Evolutionary conservation across 345 rosid genomes (phyloP).

Genomic region (Moricandia arvensis): DNA sequence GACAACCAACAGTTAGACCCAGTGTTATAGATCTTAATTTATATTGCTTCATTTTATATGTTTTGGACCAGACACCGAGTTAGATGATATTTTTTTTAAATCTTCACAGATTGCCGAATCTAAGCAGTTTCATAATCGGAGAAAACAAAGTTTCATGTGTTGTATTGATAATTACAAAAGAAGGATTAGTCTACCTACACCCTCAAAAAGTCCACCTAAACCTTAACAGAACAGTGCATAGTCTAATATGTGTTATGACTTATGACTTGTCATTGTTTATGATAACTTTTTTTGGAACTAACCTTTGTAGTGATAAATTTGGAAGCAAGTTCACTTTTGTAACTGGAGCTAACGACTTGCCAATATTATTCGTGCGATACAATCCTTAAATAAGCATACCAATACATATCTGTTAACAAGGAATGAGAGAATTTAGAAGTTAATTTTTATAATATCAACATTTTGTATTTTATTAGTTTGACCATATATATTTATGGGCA

Average conservation of each 20-base stretch:
- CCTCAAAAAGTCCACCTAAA: neutral
- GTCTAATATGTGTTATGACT: neutral
- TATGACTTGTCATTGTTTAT: neutral
- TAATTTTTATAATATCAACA: too few species aligned
- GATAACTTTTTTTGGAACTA: too few species aligned
- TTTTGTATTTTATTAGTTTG: too few species aligned
- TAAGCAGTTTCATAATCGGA: neutral
- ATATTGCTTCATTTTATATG: neutral
- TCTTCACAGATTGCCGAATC: neutral
- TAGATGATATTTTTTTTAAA: neutral
- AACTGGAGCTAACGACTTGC: too few species aligned
- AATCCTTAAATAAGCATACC: neutral
- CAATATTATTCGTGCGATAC: neutral
- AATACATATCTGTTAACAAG: neutral
- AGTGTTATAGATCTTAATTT: neutral
- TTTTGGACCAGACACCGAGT: neutral
- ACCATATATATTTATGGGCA: too few species aligned
- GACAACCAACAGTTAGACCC: neutral
- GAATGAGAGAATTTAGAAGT: neutral
- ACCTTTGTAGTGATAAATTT: too few species aligned
- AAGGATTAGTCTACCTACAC: neutral
- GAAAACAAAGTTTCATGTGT: neutral
- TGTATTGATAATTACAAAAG: neutral
- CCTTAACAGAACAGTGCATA: neutral
- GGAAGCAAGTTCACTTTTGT: too few species aligned